Evolutionary conservation across 1,284 basidiomycete species (phyloP), one percentile per base, ranked within the genome.

Genomic region (Chalciporus sp.): DNA sequence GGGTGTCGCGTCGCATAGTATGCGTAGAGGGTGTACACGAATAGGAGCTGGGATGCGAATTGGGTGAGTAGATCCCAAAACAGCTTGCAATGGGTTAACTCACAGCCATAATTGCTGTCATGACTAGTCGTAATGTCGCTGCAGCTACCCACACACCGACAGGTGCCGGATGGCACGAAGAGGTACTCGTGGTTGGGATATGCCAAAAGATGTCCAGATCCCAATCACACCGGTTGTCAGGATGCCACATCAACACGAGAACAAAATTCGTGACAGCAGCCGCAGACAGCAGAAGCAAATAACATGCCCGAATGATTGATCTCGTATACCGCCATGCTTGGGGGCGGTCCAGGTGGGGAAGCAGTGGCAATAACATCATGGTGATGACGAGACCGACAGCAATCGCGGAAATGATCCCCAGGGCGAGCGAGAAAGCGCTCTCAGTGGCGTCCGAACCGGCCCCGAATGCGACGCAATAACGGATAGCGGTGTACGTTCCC

Each of bases 201-300:
- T 82, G 77, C 87, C 87, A 90, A 4, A 83, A 69, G 41, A 84
- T 73, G 62, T 90, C 87, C 44, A 88, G 72, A 58, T 86, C 84
- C 72, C 85, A 74, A 41, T 71, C 65, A 59, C 87, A 89, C 17
- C 81, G 75, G 35, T 72, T 67, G n/a, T 57, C 62, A 9, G 81
- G 63, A 52, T 74, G 73, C 52, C 80, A 69, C 7, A 77, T 49
- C 46, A 77, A 73, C 46, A 84, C 72, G 31, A 88, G 67, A 12
- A 72, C 75, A 43, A 87, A 56, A 62, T 86, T 89, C 56, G 76
- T 72, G 46, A 80, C 59, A 26, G 86, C 74, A 11, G 82, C 79
- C 3, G 65, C 72, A 40, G 83, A 61, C 6, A 88, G 63, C 47
- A 79, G 67, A 42, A 80, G 56, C 10, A 82, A 74, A n/a, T 81